Evolutionary conservation across 495 filamentous ascomycete genomes (phyloP), one percentile per base, ranked within the genome.

Genomic region (Penicillium salamii): DNA sequence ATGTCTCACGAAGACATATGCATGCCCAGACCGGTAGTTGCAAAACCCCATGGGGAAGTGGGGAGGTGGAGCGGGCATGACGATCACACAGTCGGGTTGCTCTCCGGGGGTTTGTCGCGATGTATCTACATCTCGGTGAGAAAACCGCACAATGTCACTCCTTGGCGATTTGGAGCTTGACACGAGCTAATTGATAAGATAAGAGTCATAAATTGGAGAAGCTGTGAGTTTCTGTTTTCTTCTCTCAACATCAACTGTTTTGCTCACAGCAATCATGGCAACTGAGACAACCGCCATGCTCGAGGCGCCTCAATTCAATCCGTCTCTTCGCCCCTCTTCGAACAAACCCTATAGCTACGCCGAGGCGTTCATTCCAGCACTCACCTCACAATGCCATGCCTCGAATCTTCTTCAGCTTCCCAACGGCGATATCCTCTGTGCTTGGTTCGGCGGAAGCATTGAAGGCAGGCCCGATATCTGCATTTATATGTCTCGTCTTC

Each of bases 401-500:
- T 62, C 59, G 2, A 62, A 59, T 19, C 55, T 62, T 32, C 55
- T 62, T 13, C 43, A 42, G 7, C 53, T 62, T 7, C 59, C 59
- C 15, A 57, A 52, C 42, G 59, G 55, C 18, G 59, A 62, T 19
- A 24, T 62, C 0, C 55, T 62, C 31, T 62, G 59, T 34, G 59
- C 34, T 20, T 62, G 55, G 55, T 62, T 62, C 17, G 59, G 59
- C 21, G 59, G 59, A 14, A 62, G 56, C 47, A 62, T 62, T 44
- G 59, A 62, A 47, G 59, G 59, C 3, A 50, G 53, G 31, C 59
- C 59, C 0, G 59, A 62, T 26, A 62, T 62, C 47, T 58, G 55
- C 53, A 59, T 62, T 18, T 62, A 62, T 11, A 46, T 62, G 34
- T 55, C 59, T 3, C 50, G 55, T 28, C 36, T 62, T 6, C 20